These are phyloP conservation scores for Leccinum ponderosum DNA, from an alignment of 1,284 basidiomycete genomes.

Conservation along the genomic window DNA sequence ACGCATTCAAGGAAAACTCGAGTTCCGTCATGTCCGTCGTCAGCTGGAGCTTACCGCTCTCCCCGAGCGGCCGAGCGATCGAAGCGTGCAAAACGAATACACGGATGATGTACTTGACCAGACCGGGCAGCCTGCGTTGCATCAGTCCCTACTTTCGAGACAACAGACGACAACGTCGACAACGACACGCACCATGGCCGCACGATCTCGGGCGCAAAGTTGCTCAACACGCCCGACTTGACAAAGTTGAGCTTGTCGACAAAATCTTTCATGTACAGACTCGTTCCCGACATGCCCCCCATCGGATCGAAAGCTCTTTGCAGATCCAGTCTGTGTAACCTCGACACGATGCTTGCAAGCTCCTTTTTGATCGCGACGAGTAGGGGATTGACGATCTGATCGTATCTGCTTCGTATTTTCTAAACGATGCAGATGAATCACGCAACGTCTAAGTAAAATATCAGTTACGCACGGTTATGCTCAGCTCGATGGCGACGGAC, in stretches of 20 bases:
- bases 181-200: slow-evolving; percentile 61
- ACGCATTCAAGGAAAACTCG: slow-evolving; percentile 85
- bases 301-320: slow-evolving; percentile 65
- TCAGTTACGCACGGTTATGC: slow-evolving; percentile 56
- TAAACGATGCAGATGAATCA: slow-evolving; percentile 30
- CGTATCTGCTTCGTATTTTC: slow-evolving; percentile 61
- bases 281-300: slow-evolving; percentile 67
- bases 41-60: slow-evolving; percentile 88
- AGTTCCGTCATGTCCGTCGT: slow-evolving; percentile 95
- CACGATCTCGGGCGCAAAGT: slow-evolving; percentile 71
- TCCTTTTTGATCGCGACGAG: slow-evolving; percentile 78
- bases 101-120: slow-evolving; percentile 76
- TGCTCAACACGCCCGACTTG: slow-evolving; percentile 71
- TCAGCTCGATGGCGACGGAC: slow-evolving; percentile 56
- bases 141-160: not conserved
- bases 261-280: slow-evolving; percentile 88
- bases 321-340: slow-evolving; percentile 84
- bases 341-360: slow-evolving; percentile 71
- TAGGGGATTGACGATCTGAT: slow-evolving; percentile 68
- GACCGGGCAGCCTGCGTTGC: slow-evolving; percentile 57
- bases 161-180: slow-evolving; percentile 1
- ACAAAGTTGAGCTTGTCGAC: slow-evolving; percentile 83
- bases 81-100: slow-evolving; percentile 90
- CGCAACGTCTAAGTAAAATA: not conserved
- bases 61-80: slow-evolving; percentile 84